Base-by-base conservation (phyloP, 2,329 filamentous ascomycete genomes). In the Verticillium dahliae region DNA sequence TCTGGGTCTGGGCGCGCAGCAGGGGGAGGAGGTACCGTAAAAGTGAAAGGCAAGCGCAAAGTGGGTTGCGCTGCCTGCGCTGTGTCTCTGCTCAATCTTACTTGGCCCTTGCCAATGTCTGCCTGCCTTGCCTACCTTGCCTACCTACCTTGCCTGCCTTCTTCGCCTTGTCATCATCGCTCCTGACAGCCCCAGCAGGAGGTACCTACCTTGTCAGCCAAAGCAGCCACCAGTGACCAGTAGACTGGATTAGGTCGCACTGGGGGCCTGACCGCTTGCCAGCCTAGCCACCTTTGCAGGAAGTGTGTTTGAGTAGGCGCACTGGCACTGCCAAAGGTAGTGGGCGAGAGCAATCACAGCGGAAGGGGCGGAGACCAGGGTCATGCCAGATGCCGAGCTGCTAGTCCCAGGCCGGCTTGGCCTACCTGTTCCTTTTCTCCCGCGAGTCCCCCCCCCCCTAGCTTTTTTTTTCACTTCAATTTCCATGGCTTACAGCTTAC, bases 341-440 rank as follows among this genome's bases (percentile, higher is more conserved):
- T 52, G 45, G 18, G 45, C 45, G 18, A 22, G 18, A 52, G 18
- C 18, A 18, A 58, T 27, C 27, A 39, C 13, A 41, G 57, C 57
- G 57, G 57, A 58, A 58, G 57, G 38, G 22, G 57, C 57, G 57
- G 57, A 58, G 57, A 41, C 18, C 39, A 31, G 57, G 56, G 57
- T 33, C 27, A 34, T 58, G 39, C 38, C 45, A 50, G 45, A 58
- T 58, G 57, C 57, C 57, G 57, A 58, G 57, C 33, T 22, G 31
- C 57, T 58, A 58, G 27, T 31, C 38, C 18, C 57, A 50, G 45
- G 22, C 57, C 22, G 45, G 57, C 38, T 31, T 50, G 38, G 45
- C 27, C 4, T 39, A 9, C 57, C 57, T 22, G 11, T 58, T 31
- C 38, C 27, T 39, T 38, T 57, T 52, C 45, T 52, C 18, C 11